Evolutionary conservation across 2,329 filamentous ascomycete species (phyloP).

Genomic region (Penicillium sumatraense): DNA sequence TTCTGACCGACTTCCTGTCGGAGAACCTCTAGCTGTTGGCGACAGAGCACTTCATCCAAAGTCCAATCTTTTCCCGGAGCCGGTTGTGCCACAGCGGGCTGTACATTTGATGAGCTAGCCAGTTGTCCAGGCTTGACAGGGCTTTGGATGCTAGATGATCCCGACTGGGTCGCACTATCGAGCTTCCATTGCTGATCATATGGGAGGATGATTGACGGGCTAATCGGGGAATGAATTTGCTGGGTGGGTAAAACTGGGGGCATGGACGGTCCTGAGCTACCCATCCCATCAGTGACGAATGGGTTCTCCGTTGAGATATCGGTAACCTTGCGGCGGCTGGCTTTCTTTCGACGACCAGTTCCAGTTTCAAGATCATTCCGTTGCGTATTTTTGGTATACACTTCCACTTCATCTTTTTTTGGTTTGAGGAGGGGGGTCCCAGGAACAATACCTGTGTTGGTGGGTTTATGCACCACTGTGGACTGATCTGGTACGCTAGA

Average conservation of each 20-base stretch:
- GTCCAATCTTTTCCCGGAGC: conserved; percentile 37
- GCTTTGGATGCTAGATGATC: conserved; percentile 28
- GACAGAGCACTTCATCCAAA: conserved; percentile 75
- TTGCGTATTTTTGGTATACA: conserved; percentile 14
- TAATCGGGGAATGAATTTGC: conserved; percentile 34
- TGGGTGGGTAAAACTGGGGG: conserved; percentile 35
- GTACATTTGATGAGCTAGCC: conserved; percentile 20
- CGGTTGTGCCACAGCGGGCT: conserved; percentile 28
- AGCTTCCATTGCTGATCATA: conserved; percentile 36
- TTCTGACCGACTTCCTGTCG: conserved; percentile 83
- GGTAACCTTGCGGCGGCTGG: conserved; percentile 61
- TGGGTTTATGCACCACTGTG: conserved; percentile 70
- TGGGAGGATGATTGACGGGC: conserved; percentile 28
- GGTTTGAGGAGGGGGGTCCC: conserved; percentile 17
- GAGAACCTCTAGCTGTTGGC: conserved; percentile 83
- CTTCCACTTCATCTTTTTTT: conserved; percentile 19
- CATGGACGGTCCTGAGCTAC: conserved; percentile 31
- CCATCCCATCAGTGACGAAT: conserved; percentile 35
- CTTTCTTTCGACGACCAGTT: conserved; percentile 52
- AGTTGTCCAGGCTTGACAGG: conserved; percentile 23
- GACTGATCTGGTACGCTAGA: conserved; percentile 66
- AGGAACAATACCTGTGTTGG: conserved; percentile 32
- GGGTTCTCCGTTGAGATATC: conserved; percentile 57
- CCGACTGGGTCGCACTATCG: conserved; percentile 36
- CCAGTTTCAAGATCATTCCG: conserved; percentile 35